Percentiles rank a stretch among this genome's conserved stretches.
phyloP scores from a whole-genome alignment of 352 stramenopile species.

The Phytophthora chlamydospora region DNA sequence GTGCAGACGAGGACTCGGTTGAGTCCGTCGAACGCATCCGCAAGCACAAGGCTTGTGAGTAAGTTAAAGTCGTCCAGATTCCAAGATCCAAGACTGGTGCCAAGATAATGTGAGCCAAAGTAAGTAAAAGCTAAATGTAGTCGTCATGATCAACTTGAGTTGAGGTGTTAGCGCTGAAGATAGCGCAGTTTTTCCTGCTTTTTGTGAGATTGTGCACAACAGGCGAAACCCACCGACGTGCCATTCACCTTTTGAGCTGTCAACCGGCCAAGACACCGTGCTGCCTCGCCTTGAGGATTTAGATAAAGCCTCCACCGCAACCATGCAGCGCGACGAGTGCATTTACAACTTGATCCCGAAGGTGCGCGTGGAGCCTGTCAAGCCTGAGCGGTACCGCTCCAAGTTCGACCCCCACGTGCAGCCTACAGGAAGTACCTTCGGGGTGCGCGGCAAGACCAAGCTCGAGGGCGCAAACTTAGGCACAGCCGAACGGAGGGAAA shows the following conservation, averaged over 20 bases:
- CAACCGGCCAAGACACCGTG: neutral
- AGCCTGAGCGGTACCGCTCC: slow-evolving; percentile 88
- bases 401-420: slow-evolving; percentile 88
- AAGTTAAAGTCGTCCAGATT: slow-evolving; percentile 1
- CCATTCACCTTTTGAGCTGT: slow-evolving; percentile 22
- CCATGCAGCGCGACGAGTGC: slow-evolving; percentile 85
- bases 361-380: slow-evolving; percentile 60
- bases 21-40: neutral
- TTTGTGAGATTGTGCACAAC: slow-evolving; percentile 21
- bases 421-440: slow-evolving; percentile 91
- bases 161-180: slow-evolving; percentile 23
- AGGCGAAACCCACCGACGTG: slow-evolving; percentile 16
- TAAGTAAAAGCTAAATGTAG: slow-evolving; percentile 18
- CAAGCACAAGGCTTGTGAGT: slow-evolving; percentile 28
- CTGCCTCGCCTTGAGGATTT: neutral
- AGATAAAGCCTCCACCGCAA: neutral
- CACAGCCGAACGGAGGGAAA: slow-evolving; percentile 43
- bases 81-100: neutral
- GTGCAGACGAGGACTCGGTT: slow-evolving; percentile 1
- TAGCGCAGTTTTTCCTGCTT: slow-evolving; percentile 16
- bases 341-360: slow-evolving; percentile 94
- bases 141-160: slow-evolving; percentile 2
- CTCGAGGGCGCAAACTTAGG: slow-evolving; percentile 75
- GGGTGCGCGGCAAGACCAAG: slow-evolving; percentile 69
- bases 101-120: neutral